Percentiles rank a stretch among this genome's conserved stretches.
These are phyloP conservation scores for Pleurotus ostreatus DNA, from an alignment of 768 basidiomycete genomes.

Conservation along the genomic window DNA sequence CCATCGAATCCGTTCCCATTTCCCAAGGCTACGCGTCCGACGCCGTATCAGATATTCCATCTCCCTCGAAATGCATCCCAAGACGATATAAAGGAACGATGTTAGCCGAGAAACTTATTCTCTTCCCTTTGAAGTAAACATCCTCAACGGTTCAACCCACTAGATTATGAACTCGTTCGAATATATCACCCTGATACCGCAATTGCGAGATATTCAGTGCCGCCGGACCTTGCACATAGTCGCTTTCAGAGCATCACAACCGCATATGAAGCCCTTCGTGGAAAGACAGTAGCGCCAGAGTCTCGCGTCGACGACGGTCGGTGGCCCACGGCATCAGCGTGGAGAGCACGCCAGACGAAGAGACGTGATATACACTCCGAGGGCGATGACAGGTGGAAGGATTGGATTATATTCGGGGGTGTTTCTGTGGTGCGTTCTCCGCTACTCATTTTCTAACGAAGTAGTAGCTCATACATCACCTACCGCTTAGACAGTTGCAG, in stretches of 20 bases:
- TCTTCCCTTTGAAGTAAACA: too few species aligned
- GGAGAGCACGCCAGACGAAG: slow-evolving; percentile 11
- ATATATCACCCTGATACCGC: slow-evolving; percentile 69
- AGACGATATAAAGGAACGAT: slow-evolving; percentile 61
- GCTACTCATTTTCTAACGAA: not conserved
- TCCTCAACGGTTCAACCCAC: too few species aligned
- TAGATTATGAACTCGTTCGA: slow-evolving; percentile 75
- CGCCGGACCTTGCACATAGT: slow-evolving; percentile 44
- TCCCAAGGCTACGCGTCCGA: slow-evolving; percentile 48
- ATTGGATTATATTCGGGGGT: slow-evolving; percentile 41
- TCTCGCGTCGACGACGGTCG: slow-evolving; percentile 12
- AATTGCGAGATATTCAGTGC: slow-evolving; percentile 28
- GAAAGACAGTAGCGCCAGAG: slow-evolving; percentile 22
- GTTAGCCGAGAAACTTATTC: slow-evolving; percentile 32
- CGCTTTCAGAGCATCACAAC: slow-evolving; percentile 62
- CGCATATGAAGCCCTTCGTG: slow-evolving; percentile 58
- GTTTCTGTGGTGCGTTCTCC: slow-evolving; percentile 41
- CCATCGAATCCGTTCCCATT: slow-evolving; percentile 32
- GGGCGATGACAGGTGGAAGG: slow-evolving; percentile 44
- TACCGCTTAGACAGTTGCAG: not conserved
- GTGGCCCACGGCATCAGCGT: slow-evolving; percentile 11
- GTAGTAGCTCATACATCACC: not conserved
- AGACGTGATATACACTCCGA: slow-evolving; percentile 21
- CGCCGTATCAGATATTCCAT: slow-evolving; percentile 74
- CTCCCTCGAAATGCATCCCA: slow-evolving; percentile 51